These are phyloP conservation scores for Silene coronaria DNA, from an alignment of 179 eudicot species.

Conservation along the genomic window DNA sequence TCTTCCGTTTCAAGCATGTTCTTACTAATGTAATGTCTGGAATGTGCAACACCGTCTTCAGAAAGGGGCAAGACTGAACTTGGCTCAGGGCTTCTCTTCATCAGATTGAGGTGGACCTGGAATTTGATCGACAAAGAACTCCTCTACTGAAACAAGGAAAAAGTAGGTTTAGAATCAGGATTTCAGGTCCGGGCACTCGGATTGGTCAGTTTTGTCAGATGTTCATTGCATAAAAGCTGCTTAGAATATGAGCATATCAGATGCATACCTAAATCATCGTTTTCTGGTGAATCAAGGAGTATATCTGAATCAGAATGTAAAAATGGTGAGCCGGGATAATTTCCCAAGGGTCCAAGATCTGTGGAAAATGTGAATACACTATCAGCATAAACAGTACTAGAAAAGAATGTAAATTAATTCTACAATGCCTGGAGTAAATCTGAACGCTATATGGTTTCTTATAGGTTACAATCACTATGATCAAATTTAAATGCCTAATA, in stretches of 20 bases:
- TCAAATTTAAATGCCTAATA: not conserved
- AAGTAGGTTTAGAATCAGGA: not conserved
- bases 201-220: not conserved
- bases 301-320: slow-evolving; percentile 92
- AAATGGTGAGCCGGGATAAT: slow-evolving; percentile 97
- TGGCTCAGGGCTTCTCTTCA: slow-evolving; percentile 60
- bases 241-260: not conserved
- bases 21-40: not conserved
- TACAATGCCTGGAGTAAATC: not conserved
- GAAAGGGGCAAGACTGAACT: slow-evolving; percentile 16
- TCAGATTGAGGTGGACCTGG: slow-evolving; percentile 79
- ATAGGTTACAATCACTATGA: not conserved
- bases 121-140: slow-evolving; percentile 84
- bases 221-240: not conserved
- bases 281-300: slow-evolving; percentile 84
- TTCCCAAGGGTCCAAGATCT: slow-evolving; percentile 96
- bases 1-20: not conserved
- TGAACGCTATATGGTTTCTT: not conserved
- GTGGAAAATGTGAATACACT: slow-evolving; percentile 18
- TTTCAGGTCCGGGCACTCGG: not conserved
- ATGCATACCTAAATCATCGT: slow-evolving; percentile 70
- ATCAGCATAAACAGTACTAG: not conserved
- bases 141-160: slow-evolving; percentile 58
- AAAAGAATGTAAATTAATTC: not conserved
- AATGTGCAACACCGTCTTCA: not conserved